A percentile compares a stretch with the other conserved stretches of the same genome.
Conservation (phyloP, 371 early-diverging fungal species). For the Mucor velutinosus region DNA sequence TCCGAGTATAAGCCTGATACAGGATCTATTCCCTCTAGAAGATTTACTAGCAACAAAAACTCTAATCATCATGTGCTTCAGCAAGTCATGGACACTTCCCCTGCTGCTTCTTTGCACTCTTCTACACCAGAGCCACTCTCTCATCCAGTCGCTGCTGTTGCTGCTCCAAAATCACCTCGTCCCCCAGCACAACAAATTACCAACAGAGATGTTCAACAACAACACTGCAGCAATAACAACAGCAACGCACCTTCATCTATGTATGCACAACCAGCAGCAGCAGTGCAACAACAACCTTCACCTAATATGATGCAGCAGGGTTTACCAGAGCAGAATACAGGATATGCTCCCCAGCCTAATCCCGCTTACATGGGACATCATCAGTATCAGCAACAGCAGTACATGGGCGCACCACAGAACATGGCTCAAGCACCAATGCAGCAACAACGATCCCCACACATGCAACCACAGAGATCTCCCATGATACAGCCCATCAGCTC, state of each 20-base stretch:
- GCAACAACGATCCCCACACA: background rate
- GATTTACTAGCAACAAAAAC: background rate
- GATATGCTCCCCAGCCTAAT: background rate
- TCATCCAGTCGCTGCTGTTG: conserved; percentile 9
- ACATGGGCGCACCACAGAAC: conserved; percentile 7
- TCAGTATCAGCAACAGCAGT: conserved; percentile 9
- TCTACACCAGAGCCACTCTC: background rate
- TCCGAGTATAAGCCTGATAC: conserved; percentile 29
- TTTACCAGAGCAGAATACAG: background rate
- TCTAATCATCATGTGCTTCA: background rate
- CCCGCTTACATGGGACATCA: background rate
- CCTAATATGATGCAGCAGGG: background rate
- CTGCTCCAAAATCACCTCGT: conserved; percentile 34
- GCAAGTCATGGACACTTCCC: background rate
- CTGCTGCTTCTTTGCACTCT: background rate
- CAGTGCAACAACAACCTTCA: background rate
- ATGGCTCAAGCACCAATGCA: conserved; percentile 4
- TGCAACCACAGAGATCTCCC: conserved; percentile 22
- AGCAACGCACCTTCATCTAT: background rate
- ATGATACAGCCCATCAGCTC: conserved; percentile 20
- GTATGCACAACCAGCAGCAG: background rate
- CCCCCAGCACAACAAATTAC: conserved; percentile 18
- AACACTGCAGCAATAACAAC: background rate
- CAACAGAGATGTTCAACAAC: background rate
- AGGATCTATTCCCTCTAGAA: conserved; percentile 16